Base-by-base conservation (phyloP, 164 flowering plant species). In the Litsea cubeba region DNA sequence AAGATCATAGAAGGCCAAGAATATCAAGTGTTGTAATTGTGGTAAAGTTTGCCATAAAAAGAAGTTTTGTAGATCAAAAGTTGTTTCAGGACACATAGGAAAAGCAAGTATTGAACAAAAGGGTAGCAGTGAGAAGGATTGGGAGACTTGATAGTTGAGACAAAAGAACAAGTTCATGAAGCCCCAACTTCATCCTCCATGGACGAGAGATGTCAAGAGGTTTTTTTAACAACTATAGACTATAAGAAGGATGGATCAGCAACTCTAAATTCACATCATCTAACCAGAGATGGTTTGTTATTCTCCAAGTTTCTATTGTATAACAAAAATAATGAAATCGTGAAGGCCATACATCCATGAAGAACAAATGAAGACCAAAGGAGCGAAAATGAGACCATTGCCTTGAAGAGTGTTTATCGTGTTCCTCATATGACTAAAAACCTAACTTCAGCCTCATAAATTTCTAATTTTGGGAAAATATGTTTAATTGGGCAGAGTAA, bases 371-470 rank as follows among this genome's bases (percentile, higher is more conserved):
- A 60, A n/a, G 63, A n/a, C 63, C n/a, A 60, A 15, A 60, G n/a
- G 7, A 11, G 63, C 46, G 10, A 40, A 40, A 17, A 18, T 20
- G 10, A 6, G 63, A 18, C n/a, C n/a, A 20, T 60, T 60, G 46
- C 23, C 8, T 30, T 30, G 35, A 60, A 60, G 63, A 60, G 63
- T 20, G 17, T 60, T 11, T 5, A n/a, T 60, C 12, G 17, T 60
- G 63, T 60, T 60, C 24, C 63, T 11, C 23, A 60, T 60, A 60
- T 60, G 63, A 60, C 63, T 60, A n/a, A 60, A 60, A 60, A 60
- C 46, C 11, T 40, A 40, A 20, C 11, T 18, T 18, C 23, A 8
- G n/a, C 63, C 63, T 60, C 63, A 18, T 20, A 60, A 60, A 60
- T 40, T 60, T 60, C n/a, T 18, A 60, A 18, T 60, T 20, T 10